These are phyloP conservation scores for Amylocystis lapponica DNA, from an alignment of 768 basidiomycete genomes.

Conservation along the genomic window DNA sequence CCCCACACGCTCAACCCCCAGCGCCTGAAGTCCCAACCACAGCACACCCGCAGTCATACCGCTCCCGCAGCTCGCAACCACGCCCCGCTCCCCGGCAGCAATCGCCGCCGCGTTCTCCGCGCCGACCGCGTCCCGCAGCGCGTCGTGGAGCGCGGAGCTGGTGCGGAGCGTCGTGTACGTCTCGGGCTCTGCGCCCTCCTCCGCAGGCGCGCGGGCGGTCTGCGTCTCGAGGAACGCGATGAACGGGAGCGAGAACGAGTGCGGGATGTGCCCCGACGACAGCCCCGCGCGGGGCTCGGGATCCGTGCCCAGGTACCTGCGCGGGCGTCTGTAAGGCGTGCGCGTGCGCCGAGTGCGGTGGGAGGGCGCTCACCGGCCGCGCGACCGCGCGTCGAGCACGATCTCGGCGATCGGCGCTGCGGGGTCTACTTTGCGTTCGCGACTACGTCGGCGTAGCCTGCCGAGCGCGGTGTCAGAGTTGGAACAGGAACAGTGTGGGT, in stretches of 20 bases:
- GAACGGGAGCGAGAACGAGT: conserved; percentile 84
- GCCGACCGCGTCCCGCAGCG: conserved; percentile 62
- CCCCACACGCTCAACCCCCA: conserved; percentile 54
- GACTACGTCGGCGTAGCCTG: conserved; percentile 81
- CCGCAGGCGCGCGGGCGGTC: conserved; percentile 27
- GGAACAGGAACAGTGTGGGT: background rate
- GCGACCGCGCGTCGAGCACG: conserved; percentile 83
- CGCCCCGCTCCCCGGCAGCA: conserved; percentile 55
- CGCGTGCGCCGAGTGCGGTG: background rate
- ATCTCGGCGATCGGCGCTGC: conserved; percentile 48
- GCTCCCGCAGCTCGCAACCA: conserved; percentile 85
- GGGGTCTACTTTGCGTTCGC: conserved; percentile 53
- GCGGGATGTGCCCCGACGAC: conserved; percentile 88
- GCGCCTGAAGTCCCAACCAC: conserved; percentile 83
- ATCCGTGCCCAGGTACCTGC: conserved; percentile 72
- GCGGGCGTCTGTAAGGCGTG: background rate
- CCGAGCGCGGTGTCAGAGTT: background rate
- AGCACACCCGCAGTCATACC: conserved; percentile 97
- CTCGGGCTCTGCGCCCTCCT: too few species aligned
- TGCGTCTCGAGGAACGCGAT: conserved; percentile 55
- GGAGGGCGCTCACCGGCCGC: conserved; percentile 53
- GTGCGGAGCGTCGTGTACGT: conserved; percentile 43
- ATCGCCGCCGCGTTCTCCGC: conserved; percentile 37
- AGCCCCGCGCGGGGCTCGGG: conserved; percentile 89
- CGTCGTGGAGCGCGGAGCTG: conserved; percentile 48